phyloP scores from a whole-genome alignment of 2,329 filamentous ascomycete genomes.

The Cytospora paraplurivora region DNA sequence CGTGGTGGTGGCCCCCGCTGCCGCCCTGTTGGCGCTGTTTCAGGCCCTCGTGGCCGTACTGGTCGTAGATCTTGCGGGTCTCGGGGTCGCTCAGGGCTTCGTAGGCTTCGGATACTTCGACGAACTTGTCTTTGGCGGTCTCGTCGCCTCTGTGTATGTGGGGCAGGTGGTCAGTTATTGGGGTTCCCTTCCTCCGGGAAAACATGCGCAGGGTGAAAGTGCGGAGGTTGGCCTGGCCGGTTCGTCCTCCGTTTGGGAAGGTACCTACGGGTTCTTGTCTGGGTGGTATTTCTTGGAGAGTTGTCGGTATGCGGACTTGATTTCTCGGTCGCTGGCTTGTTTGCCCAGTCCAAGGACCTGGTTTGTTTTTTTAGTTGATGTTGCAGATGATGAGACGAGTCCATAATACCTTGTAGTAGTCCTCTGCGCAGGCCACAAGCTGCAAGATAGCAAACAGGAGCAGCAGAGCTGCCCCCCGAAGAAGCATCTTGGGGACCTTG shows the following conservation, averaged over 20 bases:
- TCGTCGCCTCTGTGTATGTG: constrained; percentile 65
- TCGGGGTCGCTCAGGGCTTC: constrained; percentile 82
- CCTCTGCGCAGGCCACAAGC: constrained; percentile 62
- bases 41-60: constrained; percentile 88
- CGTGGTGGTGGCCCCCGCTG: constrained; percentile 65
- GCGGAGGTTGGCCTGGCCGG: neutral
- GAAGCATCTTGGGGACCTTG: constrained; percentile 50
- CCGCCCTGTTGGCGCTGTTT: constrained; percentile 78
- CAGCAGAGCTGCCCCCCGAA: constrained; percentile 51
- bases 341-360: constrained; percentile 80
- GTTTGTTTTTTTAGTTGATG: too few relatives aligned
- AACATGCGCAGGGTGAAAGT: neutral
- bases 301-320: constrained; percentile 90
- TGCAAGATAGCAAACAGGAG: constrained; percentile 58
- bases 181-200: too few relatives aligned
- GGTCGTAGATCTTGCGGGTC: constrained; percentile 86
- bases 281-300: constrained; percentile 96
- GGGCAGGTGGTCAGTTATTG: neutral
- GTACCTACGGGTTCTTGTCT: constrained; percentile 90
- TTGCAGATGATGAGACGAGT: too few relatives aligned
- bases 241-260: neutral
- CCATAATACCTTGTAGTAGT: constrained; percentile 70
- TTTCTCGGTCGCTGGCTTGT: constrained; percentile 78
- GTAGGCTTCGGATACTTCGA: constrained; percentile 93
- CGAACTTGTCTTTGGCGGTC: constrained; percentile 84